Evolutionary conservation across 805 yeast genomes (phyloP).

Genomic region (Komagataella kurtzmanii): DNA sequence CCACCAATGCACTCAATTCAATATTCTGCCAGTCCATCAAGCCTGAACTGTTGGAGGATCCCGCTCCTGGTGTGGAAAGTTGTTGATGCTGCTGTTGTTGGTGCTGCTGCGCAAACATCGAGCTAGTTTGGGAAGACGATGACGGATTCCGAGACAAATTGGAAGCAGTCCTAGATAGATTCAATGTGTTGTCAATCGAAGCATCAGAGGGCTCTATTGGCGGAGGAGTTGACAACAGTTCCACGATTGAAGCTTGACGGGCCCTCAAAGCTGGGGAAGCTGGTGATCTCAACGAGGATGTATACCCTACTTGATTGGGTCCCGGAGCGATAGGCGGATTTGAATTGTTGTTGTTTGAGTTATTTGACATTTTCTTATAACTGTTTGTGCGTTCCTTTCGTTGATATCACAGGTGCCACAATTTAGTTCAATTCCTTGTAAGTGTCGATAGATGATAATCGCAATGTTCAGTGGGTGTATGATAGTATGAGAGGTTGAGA

Average conservation of each 20-base stretch:
- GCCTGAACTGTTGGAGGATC: conserved; percentile 7
- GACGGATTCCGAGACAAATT: conserved; percentile 22
- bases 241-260: conserved; percentile 60
- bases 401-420: not conserved
- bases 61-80: conserved; percentile 11
- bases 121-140: conserved; percentile 15
- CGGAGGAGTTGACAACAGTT: conserved; percentile 66
- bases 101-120: not conserved
- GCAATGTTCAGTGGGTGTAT: not conserved
- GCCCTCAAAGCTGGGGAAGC: conserved; percentile 19
- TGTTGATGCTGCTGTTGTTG: conserved; percentile 3
- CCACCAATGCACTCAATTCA: conserved; percentile 60
- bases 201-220: conserved; percentile 27
- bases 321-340: not conserved
- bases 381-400: not conserved
- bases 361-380: not conserved
- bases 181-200: conserved; percentile 6
- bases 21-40: conserved; percentile 60
- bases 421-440: not conserved
- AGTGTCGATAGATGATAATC: not conserved
- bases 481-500: not conserved
- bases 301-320: conserved; percentile 1
- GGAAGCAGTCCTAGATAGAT: conserved; percentile 3
- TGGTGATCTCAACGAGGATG: conserved; percentile 23
- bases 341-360: not conserved